These are phyloP conservation scores for Casuarina cunninghamiana DNA, from an alignment of 306 rosid species.

Conservation along the genomic window DNA sequence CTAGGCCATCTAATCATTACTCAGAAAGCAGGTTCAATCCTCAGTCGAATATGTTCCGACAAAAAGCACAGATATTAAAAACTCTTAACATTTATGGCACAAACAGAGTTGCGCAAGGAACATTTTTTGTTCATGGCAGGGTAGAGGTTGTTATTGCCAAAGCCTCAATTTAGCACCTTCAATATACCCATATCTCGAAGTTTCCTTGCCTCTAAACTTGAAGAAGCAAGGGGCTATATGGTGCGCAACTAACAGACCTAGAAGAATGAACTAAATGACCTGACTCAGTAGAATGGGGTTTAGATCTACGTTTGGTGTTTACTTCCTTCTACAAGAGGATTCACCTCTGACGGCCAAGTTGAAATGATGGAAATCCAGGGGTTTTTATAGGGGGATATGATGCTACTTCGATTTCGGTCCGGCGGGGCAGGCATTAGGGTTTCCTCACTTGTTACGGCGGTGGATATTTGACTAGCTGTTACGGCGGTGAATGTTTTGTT, in stretches of 20 bases:
- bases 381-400: too few species aligned
- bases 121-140: slow-evolving; percentile 1
- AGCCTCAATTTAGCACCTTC: slow-evolving; percentile 36
- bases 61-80: not conserved
- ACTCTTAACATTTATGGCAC: not conserved
- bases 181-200: slow-evolving; percentile 36
- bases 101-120: slow-evolving; percentile 14
- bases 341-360: too few species aligned
- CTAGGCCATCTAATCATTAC: not conserved
- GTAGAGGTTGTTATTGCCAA: slow-evolving; percentile 26
- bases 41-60: not conserved
- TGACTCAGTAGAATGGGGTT: too few species aligned
- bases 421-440: too few species aligned
- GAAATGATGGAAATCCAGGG: too few species aligned
- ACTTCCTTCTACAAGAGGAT: too few species aligned
- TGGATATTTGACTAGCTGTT: too few species aligned
- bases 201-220: slow-evolving; percentile 40
- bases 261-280: too few species aligned
- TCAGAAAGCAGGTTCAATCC: not conserved
- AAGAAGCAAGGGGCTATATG: slow-evolving; percentile 49
- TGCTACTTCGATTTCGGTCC: too few species aligned
- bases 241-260: slow-evolving; percentile 24
- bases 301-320: not conserved
- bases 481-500: too few species aligned
- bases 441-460: too few species aligned